Conservation (phyloP, 129 eudicot genomes). For the Solidago caesia region DNA sequence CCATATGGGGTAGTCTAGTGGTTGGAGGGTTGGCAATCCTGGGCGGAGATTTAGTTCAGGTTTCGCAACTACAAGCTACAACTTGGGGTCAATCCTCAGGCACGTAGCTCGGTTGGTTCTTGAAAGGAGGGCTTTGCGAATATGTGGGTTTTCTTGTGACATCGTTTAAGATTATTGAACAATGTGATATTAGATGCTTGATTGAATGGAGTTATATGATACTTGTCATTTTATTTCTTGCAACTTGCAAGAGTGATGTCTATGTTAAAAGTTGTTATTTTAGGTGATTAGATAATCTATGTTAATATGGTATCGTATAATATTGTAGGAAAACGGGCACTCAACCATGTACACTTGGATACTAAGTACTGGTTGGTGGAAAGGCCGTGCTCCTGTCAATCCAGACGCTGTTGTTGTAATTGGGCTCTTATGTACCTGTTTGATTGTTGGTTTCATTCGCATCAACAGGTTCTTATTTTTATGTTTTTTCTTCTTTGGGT, state of each 20-base stretch:
- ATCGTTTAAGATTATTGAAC: neutral
- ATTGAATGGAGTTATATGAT: neutral
- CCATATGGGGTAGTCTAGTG: too few relatives aligned
- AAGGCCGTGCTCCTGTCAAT: slow-evolving; percentile 71
- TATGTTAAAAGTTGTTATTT: neutral
- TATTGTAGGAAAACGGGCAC: slow-evolving; percentile 81
- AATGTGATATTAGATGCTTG: neutral
- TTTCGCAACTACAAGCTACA: too few relatives aligned
- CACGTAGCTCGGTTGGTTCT: too few relatives aligned
- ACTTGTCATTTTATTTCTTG: neutral
- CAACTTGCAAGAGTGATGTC: slow-evolving; percentile 7
- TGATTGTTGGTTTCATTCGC: slow-evolving; percentile 71
- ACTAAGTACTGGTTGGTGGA: slow-evolving; percentile 99
- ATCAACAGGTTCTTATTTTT: slow-evolving; percentile 64
- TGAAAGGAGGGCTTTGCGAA: neutral
- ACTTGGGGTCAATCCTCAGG: too few relatives aligned
- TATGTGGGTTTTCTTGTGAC: neutral
- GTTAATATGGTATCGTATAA: neutral
- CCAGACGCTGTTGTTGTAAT: slow-evolving; percentile 84
- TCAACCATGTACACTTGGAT: slow-evolving; percentile 87
- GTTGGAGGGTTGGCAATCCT: too few relatives aligned
- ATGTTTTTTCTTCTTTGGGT: neutral
- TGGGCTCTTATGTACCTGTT: slow-evolving; percentile 58
- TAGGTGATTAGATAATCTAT: neutral
- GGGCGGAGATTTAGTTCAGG: too few relatives aligned